A percentile compares a stretch with the other conserved stretches of the same genome.
Evolutionary conservation across 1,284 basidiomycete species (phyloP).

Genomic region (Leccinum pallidistipes): DNA sequence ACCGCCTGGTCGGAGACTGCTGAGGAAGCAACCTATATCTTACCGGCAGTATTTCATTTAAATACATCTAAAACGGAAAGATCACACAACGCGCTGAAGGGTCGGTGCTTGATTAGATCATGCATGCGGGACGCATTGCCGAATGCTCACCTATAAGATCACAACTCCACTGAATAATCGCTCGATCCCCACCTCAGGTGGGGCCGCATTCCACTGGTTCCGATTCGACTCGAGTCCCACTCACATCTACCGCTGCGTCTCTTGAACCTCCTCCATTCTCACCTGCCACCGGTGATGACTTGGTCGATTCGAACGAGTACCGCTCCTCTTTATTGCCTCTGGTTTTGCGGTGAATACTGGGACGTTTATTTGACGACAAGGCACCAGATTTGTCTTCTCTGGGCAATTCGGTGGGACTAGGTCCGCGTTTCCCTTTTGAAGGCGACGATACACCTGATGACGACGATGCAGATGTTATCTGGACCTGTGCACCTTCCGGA

Average conservation of each 20-base stretch:
- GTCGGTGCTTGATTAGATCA: slow-evolving; percentile 9
- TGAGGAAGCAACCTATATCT: not conserved
- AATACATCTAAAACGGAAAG: slow-evolving; percentile 12
- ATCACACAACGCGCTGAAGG: slow-evolving; percentile 6
- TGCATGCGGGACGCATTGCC: not conserved
- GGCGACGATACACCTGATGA: slow-evolving; percentile 33
- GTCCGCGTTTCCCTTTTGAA: slow-evolving; percentile 57
- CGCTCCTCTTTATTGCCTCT: slow-evolving; percentile 10
- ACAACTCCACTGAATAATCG: slow-evolving; percentile 3
- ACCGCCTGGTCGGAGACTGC: not conserved
- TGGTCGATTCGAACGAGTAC: slow-evolving; percentile 15
- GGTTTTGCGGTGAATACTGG: slow-evolving; percentile 58
- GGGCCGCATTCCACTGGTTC: slow-evolving; percentile 7
- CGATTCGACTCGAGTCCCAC: not conserved
- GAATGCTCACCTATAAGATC: slow-evolving; percentile 16
- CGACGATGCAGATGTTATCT: slow-evolving; percentile 16
- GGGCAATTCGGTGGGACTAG: slow-evolving; percentile 69
- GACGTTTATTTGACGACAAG: slow-evolving; percentile 59
- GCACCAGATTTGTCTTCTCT: slow-evolving; percentile 61
- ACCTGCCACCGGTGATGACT: slow-evolving; percentile 7
- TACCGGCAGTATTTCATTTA: slow-evolving; percentile 1
- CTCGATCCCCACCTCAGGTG: slow-evolving; percentile 16
- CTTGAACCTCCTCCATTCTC: slow-evolving; percentile 13
- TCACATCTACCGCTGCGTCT: slow-evolving; percentile 1
- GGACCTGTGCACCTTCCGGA: slow-evolving; percentile 14